A percentile compares a stretch with the other conserved stretches of the same genome.
These are phyloP conservation scores for Alternaria triticimaculans DNA, from an alignment of 2,329 filamentous ascomycete species.

Conservation along the genomic window DNA sequence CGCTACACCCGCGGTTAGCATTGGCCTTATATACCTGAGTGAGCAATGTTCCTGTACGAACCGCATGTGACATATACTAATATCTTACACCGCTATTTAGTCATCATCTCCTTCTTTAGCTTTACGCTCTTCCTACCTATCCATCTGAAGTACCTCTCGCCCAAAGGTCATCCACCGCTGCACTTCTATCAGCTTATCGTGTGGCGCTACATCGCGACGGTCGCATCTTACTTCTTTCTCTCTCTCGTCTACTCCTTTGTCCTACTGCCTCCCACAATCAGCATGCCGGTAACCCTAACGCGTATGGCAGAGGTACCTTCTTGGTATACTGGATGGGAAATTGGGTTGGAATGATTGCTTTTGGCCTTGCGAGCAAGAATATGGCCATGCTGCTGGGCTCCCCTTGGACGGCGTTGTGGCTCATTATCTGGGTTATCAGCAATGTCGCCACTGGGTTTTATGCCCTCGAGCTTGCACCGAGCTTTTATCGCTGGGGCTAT, in stretches of 20 bases:
- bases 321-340: slow-evolving; percentile 69
- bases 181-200: slow-evolving; percentile 64
- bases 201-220: slow-evolving; percentile 64
- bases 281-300: slow-evolving; percentile 57
- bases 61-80: not conserved
- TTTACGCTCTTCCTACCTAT: slow-evolving; percentile 70
- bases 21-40: slow-evolving; percentile 63
- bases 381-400: slow-evolving; percentile 67
- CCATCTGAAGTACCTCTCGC: slow-evolving; percentile 64
- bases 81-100: slow-evolving; percentile 52
- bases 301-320: slow-evolving; percentile 65
- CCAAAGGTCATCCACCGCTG: slow-evolving; percentile 63
- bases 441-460: slow-evolving; percentile 69
- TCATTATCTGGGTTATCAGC: slow-evolving; percentile 72
- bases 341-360: slow-evolving; percentile 66
- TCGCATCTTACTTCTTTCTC: slow-evolving; percentile 66
- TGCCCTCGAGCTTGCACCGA: slow-evolving; percentile 61
- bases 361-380: slow-evolving; percentile 70
- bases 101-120: slow-evolving; percentile 71
- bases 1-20: slow-evolving; percentile 64
- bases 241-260: slow-evolving; percentile 66
- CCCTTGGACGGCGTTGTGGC: slow-evolving; percentile 67
- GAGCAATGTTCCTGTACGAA: not conserved
- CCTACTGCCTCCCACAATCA: slow-evolving; percentile 53
- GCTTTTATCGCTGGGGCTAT: slow-evolving; percentile 68